Conservation (phyloP, 1,284 basidiomycete genomes). For the Irpex lacteus region DNA sequence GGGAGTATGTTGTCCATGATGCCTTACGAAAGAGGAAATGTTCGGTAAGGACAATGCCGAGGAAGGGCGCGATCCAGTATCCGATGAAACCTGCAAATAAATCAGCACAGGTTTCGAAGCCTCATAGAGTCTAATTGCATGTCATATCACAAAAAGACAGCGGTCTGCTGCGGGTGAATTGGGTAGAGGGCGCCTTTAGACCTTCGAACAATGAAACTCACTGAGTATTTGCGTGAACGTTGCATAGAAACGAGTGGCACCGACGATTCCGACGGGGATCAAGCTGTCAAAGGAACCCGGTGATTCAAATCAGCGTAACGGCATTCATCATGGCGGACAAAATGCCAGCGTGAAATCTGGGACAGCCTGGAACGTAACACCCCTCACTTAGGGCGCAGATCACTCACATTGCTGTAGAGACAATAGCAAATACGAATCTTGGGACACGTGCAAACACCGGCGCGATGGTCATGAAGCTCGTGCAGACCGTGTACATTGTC, state of each 20-base stretch:
- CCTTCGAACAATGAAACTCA: conserved; percentile 25
- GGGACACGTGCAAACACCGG: conserved; percentile 58
- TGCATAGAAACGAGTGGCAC: conserved; percentile 54
- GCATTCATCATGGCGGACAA: neutral
- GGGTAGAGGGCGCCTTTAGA: neutral
- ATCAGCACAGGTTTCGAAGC: neutral
- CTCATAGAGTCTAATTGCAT: too few relatives aligned
- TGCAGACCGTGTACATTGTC: conserved; percentile 76
- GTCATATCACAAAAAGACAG: too few relatives aligned
- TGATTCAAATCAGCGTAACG: neutral
- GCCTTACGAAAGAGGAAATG: conserved; percentile 52
- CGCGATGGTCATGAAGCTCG: conserved; percentile 68
- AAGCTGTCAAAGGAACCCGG: conserved; percentile 32
- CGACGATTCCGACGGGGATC: conserved; percentile 58
- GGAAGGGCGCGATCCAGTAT: conserved; percentile 59
- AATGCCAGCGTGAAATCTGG: neutral
- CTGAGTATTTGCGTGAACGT: conserved; percentile 56
- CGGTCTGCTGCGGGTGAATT: too few relatives aligned
- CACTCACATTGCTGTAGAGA: conserved; percentile 68
- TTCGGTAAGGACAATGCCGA: conserved; percentile 52
- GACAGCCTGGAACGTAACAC: too few relatives aligned
- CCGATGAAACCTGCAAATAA: conserved; percentile 43
- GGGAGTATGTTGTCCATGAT: conserved; percentile 31
- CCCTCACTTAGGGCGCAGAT: neutral
- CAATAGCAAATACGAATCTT: conserved; percentile 67